phyloP scores from a whole-genome alignment of 805 yeast genomes.

The Yarrowia divulgata region DNA sequence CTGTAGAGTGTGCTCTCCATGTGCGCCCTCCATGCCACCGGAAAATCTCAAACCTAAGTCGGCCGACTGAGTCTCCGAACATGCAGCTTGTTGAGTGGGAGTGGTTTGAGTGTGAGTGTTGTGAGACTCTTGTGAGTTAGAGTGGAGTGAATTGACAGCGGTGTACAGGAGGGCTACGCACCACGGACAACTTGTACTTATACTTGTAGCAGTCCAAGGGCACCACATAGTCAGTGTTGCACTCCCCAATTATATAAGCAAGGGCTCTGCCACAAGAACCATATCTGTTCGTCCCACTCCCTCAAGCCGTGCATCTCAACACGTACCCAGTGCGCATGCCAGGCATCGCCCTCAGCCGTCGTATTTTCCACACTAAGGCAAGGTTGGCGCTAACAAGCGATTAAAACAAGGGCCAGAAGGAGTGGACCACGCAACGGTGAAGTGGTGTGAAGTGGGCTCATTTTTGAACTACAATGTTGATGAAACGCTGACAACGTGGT shows the following conservation, averaged over 20 bases:
- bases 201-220: too few relatives aligned
- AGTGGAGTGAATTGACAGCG: not conserved
- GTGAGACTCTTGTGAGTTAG: not conserved
- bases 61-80: conserved; percentile 2
- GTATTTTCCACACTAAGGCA: conserved; percentile 21
- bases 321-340: not conserved
- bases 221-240: too few relatives aligned
- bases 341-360: not conserved
- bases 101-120: not conserved
- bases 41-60: conserved; percentile 19
- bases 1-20: too few relatives aligned
- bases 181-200: too few relatives aligned
- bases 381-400: conserved; percentile 5
- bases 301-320: conserved; percentile 8
- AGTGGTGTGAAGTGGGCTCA: conserved; percentile 2
- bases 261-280: too few relatives aligned
- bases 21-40: not conserved
- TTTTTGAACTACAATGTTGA: not conserved
- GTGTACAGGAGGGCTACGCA: too few relatives aligned
- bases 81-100: conserved; percentile 3
- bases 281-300: too few relatives aligned
- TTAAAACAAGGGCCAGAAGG: not conserved
- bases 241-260: too few relatives aligned
- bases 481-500: too few relatives aligned
- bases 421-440: not conserved